Evolutionary conservation across 1,284 basidiomycete genomes (phyloP).

Genomic region (Sphaerobolus stellatus): DNA sequence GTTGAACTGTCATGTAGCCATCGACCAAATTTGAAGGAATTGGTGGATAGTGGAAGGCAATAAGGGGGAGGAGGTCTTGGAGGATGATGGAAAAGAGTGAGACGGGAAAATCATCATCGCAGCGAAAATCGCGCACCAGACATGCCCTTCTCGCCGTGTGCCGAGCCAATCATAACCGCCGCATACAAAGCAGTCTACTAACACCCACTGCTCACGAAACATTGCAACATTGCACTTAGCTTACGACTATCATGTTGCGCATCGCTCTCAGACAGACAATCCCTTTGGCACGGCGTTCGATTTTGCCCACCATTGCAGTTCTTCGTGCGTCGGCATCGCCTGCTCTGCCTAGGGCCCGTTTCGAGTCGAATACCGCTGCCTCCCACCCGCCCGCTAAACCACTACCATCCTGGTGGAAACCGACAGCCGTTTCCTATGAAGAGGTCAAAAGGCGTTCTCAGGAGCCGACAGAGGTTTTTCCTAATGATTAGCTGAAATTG

Average conservation of each 20-base stretch:
- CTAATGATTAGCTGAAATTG: slow-evolving; percentile 37
- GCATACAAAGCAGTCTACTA: background rate
- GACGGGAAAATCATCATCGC: background rate
- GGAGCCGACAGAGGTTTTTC: slow-evolving; percentile 79
- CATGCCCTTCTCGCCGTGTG: too few relatives aligned
- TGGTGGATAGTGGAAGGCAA: background rate
- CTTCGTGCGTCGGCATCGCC: background rate
- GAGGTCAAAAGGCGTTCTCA: slow-evolving; percentile 82
- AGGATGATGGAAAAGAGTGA: background rate
- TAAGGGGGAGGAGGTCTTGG: background rate
- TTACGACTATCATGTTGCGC: slow-evolving; percentile 2
- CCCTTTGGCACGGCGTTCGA: background rate
- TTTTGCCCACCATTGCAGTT: background rate
- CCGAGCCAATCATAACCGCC: background rate
- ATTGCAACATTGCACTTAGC: background rate
- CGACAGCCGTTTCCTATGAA: slow-evolving; percentile 72
- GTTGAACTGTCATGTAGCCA: too few relatives aligned
- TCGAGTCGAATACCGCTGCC: background rate
- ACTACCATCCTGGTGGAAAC: slow-evolving; percentile 70
- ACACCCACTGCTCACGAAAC: background rate
- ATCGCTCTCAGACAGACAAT: background rate
- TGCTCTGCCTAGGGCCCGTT: slow-evolving; percentile 1
- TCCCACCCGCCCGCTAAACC: slow-evolving; percentile 40
- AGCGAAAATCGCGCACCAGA: slow-evolving; percentile 13
- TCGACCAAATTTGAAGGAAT: background rate